Evolutionary conservation across 257 asterid genomes (phyloP).

Genomic region (Buddleja alternifolia): DNA sequence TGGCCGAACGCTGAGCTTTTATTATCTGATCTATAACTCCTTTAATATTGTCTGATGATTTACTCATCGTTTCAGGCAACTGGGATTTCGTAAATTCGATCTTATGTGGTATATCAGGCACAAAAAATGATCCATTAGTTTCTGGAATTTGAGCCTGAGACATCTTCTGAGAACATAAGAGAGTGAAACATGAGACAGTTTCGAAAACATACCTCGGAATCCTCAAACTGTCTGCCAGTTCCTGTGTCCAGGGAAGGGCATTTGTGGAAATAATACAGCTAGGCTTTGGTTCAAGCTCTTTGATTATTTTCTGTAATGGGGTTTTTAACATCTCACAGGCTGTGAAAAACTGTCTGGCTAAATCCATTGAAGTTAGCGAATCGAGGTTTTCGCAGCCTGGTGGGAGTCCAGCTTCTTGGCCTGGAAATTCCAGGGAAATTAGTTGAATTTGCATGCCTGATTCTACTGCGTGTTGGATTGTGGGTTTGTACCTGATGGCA

Average conservation of each 20-base stretch:
- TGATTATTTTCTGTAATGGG: conserved; percentile 36
- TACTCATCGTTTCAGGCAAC: conserved; percentile 30
- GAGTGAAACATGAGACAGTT: conserved; percentile 52
- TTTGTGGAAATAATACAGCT: conserved; percentile 50
- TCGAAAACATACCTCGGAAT: conserved; percentile 55
- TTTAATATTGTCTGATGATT: conserved; percentile 10
- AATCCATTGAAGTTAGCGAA: conserved; percentile 35
- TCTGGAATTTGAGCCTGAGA: conserved; percentile 7
- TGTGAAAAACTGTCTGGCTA: conserved; percentile 23
- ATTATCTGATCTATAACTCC: conserved; percentile 29
- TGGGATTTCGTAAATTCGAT: conserved; percentile 43
- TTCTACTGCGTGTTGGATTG: conserved; percentile 17
- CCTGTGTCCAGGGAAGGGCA: conserved; percentile 53
- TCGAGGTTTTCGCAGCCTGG: conserved; percentile 60
- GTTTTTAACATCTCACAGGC: conserved; percentile 35
- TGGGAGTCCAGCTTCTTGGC: conserved; percentile 52
- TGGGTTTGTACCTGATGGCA: conserved; percentile 31
- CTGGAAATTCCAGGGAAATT: conserved; percentile 46
- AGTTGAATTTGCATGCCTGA: conserved; percentile 40
- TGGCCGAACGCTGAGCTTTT: conserved; percentile 24
- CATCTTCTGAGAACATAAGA: conserved; percentile 34
- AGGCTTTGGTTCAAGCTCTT: conserved; percentile 34
- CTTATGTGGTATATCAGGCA: conserved; percentile 48
- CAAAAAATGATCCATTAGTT: conserved; percentile 23
- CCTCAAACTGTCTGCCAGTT: conserved; percentile 33